Percentiles rank a stretch among this genome's conserved stretches.
These are phyloP conservation scores for Amanita rimosa DNA, from an alignment of 768 basidiomycete genomes.

Conservation along the genomic window DNA sequence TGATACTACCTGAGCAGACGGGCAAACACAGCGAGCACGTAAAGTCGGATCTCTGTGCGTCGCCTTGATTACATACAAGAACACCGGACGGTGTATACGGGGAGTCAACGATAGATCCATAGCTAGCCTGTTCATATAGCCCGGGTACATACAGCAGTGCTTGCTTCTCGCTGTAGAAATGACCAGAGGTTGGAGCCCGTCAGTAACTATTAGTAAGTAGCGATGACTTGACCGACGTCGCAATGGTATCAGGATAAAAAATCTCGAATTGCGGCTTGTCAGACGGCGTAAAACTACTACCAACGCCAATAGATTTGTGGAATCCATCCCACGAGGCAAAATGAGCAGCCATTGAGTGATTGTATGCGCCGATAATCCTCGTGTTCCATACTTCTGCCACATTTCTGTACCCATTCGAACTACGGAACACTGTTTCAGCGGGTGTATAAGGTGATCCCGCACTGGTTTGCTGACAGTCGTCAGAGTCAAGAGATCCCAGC, in stretches of 20 bases:
- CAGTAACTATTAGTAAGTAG: neutral
- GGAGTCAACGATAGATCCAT: no score
- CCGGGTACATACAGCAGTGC: neutral
- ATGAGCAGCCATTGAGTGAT: neutral
- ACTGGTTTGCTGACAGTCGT: neutral
- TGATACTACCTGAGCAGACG: conserved; percentile 1
- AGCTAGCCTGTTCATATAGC: neutral
- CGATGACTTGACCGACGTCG: neutral
- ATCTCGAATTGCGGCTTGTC: neutral
- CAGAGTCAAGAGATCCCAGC: neutral
- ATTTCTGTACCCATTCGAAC: neutral
- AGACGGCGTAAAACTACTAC: neutral
- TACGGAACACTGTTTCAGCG: neutral
- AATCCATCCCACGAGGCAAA: no score
- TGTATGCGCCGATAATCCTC: neutral
- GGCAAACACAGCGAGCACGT: neutral
- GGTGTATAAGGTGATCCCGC: neutral
- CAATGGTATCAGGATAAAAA: neutral
- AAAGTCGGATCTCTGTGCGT: neutral
- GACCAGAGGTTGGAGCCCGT: neutral
- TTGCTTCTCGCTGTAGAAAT: neutral
- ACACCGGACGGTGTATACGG: neutral
- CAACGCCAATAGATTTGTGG: neutral
- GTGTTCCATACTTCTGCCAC: neutral
- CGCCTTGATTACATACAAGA: neutral